Evolutionary conservation across 2,329 filamentous ascomycete species (phyloP).

Genomic region (Cladosporium cucumerinum): DNA sequence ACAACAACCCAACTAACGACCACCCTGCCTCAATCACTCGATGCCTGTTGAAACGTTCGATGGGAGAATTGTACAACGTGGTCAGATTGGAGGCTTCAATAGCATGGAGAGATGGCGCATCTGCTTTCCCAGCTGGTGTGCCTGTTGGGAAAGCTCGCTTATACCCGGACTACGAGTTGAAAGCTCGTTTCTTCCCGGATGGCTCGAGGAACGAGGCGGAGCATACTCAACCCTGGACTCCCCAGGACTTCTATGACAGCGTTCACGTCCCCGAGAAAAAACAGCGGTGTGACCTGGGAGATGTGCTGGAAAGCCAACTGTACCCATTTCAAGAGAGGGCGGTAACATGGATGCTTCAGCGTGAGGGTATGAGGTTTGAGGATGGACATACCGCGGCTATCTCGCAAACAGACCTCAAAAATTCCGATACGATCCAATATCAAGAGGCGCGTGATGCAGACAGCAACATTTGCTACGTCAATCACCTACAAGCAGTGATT

Average conservation of each 20-base stretch:
- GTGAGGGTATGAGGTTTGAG: slow-evolving; percentile 59
- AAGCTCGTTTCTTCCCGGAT: slow-evolving; percentile 22
- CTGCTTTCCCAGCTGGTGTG: slow-evolving; percentile 30
- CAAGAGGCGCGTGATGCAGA: slow-evolving; percentile 43
- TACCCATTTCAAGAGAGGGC: slow-evolving; percentile 72
- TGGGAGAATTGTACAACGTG: slow-evolving; percentile 25
- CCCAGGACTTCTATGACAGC: slow-evolving; percentile 65
- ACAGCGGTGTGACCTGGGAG: slow-evolving; percentile 17
- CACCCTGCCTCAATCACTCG: slow-evolving; percentile 19
- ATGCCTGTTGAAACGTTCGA: slow-evolving; percentile 27
- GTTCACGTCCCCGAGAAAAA: slow-evolving; percentile 59
- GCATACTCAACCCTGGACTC: slow-evolving; percentile 39
- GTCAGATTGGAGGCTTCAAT: slow-evolving; percentile 29
- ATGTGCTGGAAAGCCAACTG: slow-evolving; percentile 40
- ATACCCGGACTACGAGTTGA: slow-evolving; percentile 29
- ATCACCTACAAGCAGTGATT: slow-evolving; percentile 60
- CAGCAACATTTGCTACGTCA: slow-evolving; percentile 53
- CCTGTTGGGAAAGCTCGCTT: slow-evolving; percentile 24
- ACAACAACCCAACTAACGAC: slow-evolving; percentile 14
- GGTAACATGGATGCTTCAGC: slow-evolving; percentile 65
- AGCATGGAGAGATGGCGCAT: slow-evolving; percentile 31
- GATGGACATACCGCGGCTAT: slow-evolving; percentile 11
- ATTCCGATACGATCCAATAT: slow-evolving; percentile 43
- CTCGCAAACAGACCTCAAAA: not conserved
- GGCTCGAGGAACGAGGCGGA: slow-evolving; percentile 21